phyloP scores from a whole-genome alignment of 148 eudicot genomes.

The Polygonum maritimum region DNA sequence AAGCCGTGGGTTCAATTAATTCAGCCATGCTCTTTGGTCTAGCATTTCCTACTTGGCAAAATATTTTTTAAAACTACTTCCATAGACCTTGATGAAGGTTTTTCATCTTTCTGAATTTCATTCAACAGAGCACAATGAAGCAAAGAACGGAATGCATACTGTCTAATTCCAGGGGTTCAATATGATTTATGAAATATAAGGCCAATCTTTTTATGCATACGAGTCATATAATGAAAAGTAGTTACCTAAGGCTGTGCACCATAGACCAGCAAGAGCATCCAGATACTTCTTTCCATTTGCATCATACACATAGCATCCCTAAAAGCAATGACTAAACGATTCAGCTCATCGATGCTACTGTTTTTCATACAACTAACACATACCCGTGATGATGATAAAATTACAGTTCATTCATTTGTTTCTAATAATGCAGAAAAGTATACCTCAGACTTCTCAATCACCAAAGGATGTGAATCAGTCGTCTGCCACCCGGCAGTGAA shows the following conservation, averaged over 20 bases:
- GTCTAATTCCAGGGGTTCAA: not conserved
- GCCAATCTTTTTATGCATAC: not conserved
- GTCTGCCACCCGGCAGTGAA: conserved; percentile 97
- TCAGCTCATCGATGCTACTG: not conserved
- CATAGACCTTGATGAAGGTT: not conserved
- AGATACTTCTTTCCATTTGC: conserved; percentile 73
- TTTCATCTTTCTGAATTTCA: not conserved
- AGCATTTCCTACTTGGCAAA: not conserved
- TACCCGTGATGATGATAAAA: not conserved
- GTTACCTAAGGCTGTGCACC: conserved; percentile 95
- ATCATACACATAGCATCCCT: conserved; percentile 90
- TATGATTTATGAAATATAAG: not conserved
- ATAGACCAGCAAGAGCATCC: conserved; percentile 93
- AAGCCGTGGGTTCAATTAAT: not conserved
- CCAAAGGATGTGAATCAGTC: conserved; percentile 66
- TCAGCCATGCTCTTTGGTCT: not conserved
- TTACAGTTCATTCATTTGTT: not conserved
- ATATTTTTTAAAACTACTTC: not conserved
- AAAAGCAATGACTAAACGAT: conserved; percentile 13
- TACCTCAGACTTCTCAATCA: conserved; percentile 88
- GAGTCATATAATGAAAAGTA: not conserved
- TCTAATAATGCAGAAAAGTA: not conserved
- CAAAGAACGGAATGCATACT: not conserved
- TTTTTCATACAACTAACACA: not conserved
- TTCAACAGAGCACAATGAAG: not conserved